phyloP scores from a whole-genome alignment of 495 filamentous ascomycete genomes.

The Jackrogersella multiformis region DNA sequence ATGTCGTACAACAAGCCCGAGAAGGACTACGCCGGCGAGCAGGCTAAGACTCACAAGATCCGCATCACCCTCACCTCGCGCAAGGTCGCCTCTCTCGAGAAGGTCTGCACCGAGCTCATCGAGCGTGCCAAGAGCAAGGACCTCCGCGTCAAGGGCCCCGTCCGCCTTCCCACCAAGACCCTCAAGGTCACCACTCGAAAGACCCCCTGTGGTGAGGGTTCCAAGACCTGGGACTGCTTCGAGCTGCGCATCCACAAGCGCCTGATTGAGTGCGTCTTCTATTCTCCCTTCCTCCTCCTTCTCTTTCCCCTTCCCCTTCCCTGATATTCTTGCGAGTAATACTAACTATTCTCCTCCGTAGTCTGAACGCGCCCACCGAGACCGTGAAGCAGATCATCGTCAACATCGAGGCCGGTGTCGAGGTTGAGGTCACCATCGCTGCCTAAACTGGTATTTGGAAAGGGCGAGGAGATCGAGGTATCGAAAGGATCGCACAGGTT shows the following conservation, averaged over 20 bases:
- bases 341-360: slow-evolving; percentile 47
- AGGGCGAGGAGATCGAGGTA: slow-evolving; percentile 2
- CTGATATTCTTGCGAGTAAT: background rate
- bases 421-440: slow-evolving; percentile 99
- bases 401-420: slow-evolving; percentile 99
- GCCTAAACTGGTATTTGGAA: slow-evolving; percentile 66
- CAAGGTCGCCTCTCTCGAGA: slow-evolving; percentile 95
- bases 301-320: too few species aligned
- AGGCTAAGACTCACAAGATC: slow-evolving; percentile 91
- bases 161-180: slow-evolving; percentile 97
- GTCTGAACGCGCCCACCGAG: slow-evolving; percentile 96
- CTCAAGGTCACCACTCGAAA: slow-evolving; percentile 87
- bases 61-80: slow-evolving; percentile 95
- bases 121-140: slow-evolving; percentile 99
- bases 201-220: slow-evolving; percentile 99
- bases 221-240: slow-evolving; percentile 99
- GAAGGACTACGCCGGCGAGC: slow-evolving; percentile 76
- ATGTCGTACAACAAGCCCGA: slow-evolving; percentile 98
- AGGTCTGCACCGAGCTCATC: slow-evolving; percentile 97
- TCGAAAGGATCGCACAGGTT: slow-evolving; percentile 4
- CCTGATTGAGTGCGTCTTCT: slow-evolving; percentile 80
- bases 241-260: slow-evolving; percentile 99
- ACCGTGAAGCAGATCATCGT: slow-evolving; percentile 99
- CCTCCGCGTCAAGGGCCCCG: slow-evolving; percentile 97
- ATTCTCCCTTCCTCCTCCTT: background rate